Base-by-base conservation (phyloP, 176 grass and related monocot genomes). In the Stipa capillata region DNA sequence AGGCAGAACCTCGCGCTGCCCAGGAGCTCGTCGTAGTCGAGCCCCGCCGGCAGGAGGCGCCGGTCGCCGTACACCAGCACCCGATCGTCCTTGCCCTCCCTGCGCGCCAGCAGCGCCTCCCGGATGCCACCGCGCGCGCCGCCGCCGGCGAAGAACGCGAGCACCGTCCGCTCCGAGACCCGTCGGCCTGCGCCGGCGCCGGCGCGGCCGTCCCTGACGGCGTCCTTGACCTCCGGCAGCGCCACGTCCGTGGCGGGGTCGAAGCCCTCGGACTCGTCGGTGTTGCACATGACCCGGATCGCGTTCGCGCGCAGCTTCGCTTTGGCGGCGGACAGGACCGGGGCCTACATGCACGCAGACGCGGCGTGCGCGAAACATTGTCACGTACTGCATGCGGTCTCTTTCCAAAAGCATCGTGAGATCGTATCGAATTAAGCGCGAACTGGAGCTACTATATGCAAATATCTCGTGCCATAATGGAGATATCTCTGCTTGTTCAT, bases 211-310 rank as follows among this genome's bases (percentile, higher is more conserved):
- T 12, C 18, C 35, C n/a, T 18, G 37, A 47, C 49, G 42, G n/a
- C n/a, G n/a, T n/a, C n/a, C n/a, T 74, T 7, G n/a, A 86, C 76
- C 29, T 62, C 84, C 35, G 79, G 88, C 12, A 80, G 59, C 41
- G 80, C n/a, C 23, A 87, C 89, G 12, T 87, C 80, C 35, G 59
- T 81, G 12, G 55, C 67, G 9, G 43, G 80, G 35, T 76, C 45
- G 84, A 84, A 87, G 50, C 80, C 80, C 64, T 91, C 89, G 3
- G 89, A 87, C 35, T 56, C 74, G 51, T 90, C 76, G n/a, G 83
- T 67, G 28, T 79, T 83, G 83, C 84, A 86, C 42, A 79, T 82
- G 10, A 65, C 84, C 6, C 84, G 52, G 77, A 87, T 84, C 7
- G 75, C 48, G 68, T 84, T 84, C 35, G 18, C 20, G 37, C 54